Evolutionary conservation across 768 basidiomycete genomes (phyloP).

Genomic region (Hebeloma cylindrosporum): DNA sequence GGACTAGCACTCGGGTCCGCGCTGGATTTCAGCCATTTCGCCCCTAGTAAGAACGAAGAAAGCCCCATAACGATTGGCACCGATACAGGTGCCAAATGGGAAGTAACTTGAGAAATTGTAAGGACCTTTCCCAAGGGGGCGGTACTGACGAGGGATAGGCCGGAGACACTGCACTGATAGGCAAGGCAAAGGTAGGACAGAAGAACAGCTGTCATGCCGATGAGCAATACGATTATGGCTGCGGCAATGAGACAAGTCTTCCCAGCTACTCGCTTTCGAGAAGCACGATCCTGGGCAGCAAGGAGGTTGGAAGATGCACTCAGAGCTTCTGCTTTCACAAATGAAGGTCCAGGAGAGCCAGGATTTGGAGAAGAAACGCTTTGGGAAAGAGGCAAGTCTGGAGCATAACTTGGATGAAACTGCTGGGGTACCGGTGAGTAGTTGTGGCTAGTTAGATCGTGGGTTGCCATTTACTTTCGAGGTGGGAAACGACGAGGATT

Average conservation of each 20-base stretch:
- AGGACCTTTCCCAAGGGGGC: conserved; percentile 4
- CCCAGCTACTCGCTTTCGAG: background rate
- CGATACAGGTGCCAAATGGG: conserved; percentile 5
- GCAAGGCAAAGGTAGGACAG: conserved; percentile 4
- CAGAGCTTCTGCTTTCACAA: too few species aligned
- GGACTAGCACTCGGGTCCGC: background rate
- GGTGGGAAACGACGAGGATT: too few species aligned
- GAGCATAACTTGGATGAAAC: too few species aligned
- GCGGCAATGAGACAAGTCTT: background rate
- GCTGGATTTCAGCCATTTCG: conserved; percentile 5
- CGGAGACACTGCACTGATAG: conserved; percentile 3
- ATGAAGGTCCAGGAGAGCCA: too few species aligned
- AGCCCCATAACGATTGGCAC: conserved; percentile 8
- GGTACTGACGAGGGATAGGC: conserved; percentile 2
- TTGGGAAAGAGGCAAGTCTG: too few species aligned
- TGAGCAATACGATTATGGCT: background rate
- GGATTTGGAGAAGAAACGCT: too few species aligned
- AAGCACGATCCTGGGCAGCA: conserved; percentile 1
- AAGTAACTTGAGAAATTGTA: conserved; percentile 7
- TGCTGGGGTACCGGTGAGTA: too few species aligned
- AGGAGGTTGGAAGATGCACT: background rate
- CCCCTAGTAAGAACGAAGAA: conserved; percentile 6
- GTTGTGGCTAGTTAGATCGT: too few species aligned
- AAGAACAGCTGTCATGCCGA: background rate
- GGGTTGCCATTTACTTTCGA: too few species aligned